Evolutionary conservation across 495 filamentous ascomycete genomes (phyloP).

Genomic region (Poronia punctata): DNA sequence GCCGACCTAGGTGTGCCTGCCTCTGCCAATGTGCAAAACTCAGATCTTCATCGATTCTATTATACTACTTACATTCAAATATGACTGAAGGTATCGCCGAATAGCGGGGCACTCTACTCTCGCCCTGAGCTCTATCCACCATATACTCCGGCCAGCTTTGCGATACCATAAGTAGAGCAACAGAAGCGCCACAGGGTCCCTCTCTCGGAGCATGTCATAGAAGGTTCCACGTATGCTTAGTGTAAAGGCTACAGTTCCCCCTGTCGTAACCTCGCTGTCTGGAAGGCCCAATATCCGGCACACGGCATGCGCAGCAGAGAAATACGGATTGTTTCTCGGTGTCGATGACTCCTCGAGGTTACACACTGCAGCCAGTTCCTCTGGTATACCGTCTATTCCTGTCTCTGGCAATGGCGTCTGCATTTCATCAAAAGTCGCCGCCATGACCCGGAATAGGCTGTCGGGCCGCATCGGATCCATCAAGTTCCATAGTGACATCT

Average conservation of each 20-base stretch:
- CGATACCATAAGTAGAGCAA: conserved; percentile 43
- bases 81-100: conserved; percentile 25
- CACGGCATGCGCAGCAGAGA: conserved; percentile 30
- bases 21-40: no score
- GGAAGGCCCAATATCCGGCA: conserved; percentile 10
- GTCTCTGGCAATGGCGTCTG: conserved; percentile 20
- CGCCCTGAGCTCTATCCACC: conserved; percentile 39
- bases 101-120: conserved; percentile 40
- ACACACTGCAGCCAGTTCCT: conserved; percentile 25
- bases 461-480: conserved; percentile 34
- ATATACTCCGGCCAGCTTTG: conserved; percentile 31
- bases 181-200: conserved; percentile 37
- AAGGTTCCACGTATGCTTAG: conserved; percentile 12
- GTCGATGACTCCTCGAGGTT: conserved; percentile 29
- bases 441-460: conserved; percentile 36
- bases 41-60: no score
- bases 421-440: conserved; percentile 26
- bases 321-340: conserved; percentile 32
- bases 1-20: no score
- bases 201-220: conserved; percentile 25
- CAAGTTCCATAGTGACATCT: conserved; percentile 37
- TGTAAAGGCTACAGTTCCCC: background rate
- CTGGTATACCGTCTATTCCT: conserved; percentile 30
- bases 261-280: conserved; percentile 2
- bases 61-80: no score